Evolutionary conservation across 345 rosid species (phyloP).

Genomic region (Limnanthes douglasii): DNA sequence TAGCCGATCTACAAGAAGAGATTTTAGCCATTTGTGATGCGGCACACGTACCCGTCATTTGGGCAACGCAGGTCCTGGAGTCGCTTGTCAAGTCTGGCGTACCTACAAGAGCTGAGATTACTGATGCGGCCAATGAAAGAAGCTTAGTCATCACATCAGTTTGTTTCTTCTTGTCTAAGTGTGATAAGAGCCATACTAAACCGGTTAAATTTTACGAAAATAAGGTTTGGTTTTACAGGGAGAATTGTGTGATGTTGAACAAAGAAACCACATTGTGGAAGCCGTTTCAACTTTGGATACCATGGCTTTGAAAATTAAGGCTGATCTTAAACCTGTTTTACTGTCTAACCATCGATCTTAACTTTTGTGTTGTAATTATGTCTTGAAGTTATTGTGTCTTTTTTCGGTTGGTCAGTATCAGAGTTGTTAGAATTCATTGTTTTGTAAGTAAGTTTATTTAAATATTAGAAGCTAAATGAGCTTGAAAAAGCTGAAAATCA

Average conservation of each 20-base stretch:
- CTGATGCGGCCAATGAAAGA: constrained; percentile 43
- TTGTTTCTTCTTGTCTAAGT: too few relatives aligned
- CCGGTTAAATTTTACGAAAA: too few relatives aligned
- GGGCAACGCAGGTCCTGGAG: constrained; percentile 68
- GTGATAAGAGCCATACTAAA: too few relatives aligned
- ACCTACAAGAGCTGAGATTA: constrained; percentile 64
- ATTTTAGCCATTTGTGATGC: constrained; percentile 32
- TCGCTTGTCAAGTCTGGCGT: constrained; percentile 55
- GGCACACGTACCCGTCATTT: constrained; percentile 40
- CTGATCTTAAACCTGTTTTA: constrained; percentile 14
- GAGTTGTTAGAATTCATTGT: too few relatives aligned
- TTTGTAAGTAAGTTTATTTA: too few relatives aligned
- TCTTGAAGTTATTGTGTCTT: too few relatives aligned
- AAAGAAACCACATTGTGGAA: constrained; percentile 36
- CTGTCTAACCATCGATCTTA: constrained; percentile 16
- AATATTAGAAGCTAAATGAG: too few relatives aligned
- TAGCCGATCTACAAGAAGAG: constrained; percentile 56
- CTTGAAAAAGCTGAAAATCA: too few relatives aligned
- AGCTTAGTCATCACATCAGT: constrained; percentile 26
- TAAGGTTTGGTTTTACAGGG: too few relatives aligned
- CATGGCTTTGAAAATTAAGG: constrained; percentile 18
- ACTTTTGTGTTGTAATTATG: too few relatives aligned
- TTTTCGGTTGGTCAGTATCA: too few relatives aligned
- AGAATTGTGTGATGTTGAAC: constrained; percentile 54
- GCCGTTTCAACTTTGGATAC: constrained; percentile 40